Conservation (phyloP, 148 eudicot genomes). For the Polygonum maritimum region DNA sequence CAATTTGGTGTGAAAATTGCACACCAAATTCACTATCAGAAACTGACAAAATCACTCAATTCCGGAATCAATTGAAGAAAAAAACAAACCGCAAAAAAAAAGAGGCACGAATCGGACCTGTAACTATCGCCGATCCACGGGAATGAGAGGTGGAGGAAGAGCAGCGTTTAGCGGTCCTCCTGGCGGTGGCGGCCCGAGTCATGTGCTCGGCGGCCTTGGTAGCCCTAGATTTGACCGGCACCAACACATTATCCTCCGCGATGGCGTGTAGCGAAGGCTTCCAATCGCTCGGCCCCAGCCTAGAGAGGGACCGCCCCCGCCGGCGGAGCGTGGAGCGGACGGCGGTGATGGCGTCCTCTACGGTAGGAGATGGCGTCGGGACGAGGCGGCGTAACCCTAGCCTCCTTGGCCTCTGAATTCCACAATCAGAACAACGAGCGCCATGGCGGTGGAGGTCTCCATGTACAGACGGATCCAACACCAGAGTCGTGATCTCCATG, state of each 20-base stretch:
- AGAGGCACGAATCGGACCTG: too few species aligned
- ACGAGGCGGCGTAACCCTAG: too few species aligned
- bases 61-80: too few species aligned
- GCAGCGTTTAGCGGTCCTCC: constrained; percentile 21
- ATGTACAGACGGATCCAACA: too few species aligned
- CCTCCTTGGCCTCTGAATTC: background rate
- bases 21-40: too few species aligned
- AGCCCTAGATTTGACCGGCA: constrained; percentile 10
- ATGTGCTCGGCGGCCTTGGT: background rate
- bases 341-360: background rate
- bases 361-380: background rate
- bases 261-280: constrained; percentile 23
- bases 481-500: too few species aligned
- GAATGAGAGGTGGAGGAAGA: constrained; percentile 10
- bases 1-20: too few species aligned
- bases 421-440: background rate
- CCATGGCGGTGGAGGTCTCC: too few species aligned
- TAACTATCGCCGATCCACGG: background rate
- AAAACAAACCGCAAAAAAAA: too few species aligned
- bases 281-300: background rate
- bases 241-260: constrained; percentile 21
- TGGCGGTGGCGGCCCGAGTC: constrained; percentile 5
- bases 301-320: background rate
- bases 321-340: background rate
- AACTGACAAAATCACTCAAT: too few species aligned